Evolutionary conservation across 352 stramenopile species (phyloP), one percentile per base, ranked within the genome.

Genomic region (Globisporangium rhizosaccharum): DNA sequence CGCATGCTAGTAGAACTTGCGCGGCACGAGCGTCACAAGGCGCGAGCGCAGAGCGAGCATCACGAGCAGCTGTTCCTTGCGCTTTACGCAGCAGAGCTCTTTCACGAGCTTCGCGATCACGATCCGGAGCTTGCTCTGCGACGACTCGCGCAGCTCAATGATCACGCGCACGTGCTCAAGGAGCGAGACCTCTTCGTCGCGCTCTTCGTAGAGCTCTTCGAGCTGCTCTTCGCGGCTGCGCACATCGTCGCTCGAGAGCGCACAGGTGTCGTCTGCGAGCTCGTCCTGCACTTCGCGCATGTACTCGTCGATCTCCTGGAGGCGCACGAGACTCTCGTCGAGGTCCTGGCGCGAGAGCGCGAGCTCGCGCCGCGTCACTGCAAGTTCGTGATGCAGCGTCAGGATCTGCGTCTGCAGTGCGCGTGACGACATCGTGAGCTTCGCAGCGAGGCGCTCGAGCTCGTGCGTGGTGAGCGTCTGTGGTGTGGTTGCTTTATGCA

Each of bases 231-330:
- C 44, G 18, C 72, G 70, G 28, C 68, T 81, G 44, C 67, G 71
- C 60, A 71, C 63, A 33, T 79, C 59, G 2, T 37, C 48, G 15
- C 18, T 12, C 10, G 59, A 44, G 68, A 28, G 18, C 8, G 45
- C 9, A 51, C 69, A 49, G 11, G 55, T 61, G 20, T 82, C 59
- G 11, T 70, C 64, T 25, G 66, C 30, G 39, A 87, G 67, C 49
- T 85, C 76, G 26, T 73, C 60, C 52, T 76, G 61, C 51, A 87
- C 47, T 52, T 86, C 76, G 47, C 68, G 59, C 53, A 86, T 70
- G 59, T 79, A 79, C 54, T 68, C 68, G 30, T 88, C 78, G 53
- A 90, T 90, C 72, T 90, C 80, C 42, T 78, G 53, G 25, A 90
- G 70, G 0, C 80, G 77, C 15, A 66, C 51, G 15, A 73, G 65